phyloP scores from a whole-genome alignment of 2,329 filamentous ascomycete genomes.

The Volutella citrinella region DNA sequence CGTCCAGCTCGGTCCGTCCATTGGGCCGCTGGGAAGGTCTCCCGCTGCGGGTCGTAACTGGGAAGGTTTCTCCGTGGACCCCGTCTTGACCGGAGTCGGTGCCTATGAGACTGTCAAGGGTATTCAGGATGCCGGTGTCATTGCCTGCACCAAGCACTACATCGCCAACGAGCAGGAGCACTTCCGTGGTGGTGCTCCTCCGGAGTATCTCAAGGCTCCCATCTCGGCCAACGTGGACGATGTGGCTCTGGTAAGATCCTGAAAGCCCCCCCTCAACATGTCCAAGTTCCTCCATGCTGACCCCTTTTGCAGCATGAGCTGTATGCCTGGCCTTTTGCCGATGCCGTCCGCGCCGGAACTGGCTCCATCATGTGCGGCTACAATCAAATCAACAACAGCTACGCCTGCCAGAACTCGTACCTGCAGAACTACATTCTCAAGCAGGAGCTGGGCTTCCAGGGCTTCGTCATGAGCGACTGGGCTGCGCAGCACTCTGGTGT shows the following conservation, averaged over 20 bases:
- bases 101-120: slow-evolving; percentile 59
- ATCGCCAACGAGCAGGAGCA: slow-evolving; percentile 76
- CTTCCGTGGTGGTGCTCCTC: too few species aligned
- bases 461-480: slow-evolving; percentile 69
- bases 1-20: slow-evolving; percentile 70
- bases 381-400: slow-evolving; percentile 69
- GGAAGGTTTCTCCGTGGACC: slow-evolving; percentile 65
- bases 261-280: too few species aligned
- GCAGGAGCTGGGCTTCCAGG: slow-evolving; percentile 57
- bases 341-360: slow-evolving; percentile 61
- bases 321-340: slow-evolving; percentile 69
- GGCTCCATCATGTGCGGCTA: slow-evolving; percentile 62
- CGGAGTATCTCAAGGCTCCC: too few species aligned
- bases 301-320: too few species aligned
- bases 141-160: slow-evolving; percentile 59
- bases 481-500: slow-evolving; percentile 63
- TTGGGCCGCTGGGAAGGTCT: slow-evolving; percentile 36
- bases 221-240: slow-evolving; percentile 59
- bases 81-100: slow-evolving; percentile 62
- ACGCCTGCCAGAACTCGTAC: slow-evolving; percentile 67
- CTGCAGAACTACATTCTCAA: slow-evolving; percentile 66
- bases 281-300: too few species aligned
- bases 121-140: slow-evolving; percentile 36
- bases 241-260: too few species aligned
- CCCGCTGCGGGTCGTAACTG: slow-evolving; percentile 47